phyloP scores from a whole-genome alignment of 129 eudicot genomes.

The Escallonia rubra region DNA sequence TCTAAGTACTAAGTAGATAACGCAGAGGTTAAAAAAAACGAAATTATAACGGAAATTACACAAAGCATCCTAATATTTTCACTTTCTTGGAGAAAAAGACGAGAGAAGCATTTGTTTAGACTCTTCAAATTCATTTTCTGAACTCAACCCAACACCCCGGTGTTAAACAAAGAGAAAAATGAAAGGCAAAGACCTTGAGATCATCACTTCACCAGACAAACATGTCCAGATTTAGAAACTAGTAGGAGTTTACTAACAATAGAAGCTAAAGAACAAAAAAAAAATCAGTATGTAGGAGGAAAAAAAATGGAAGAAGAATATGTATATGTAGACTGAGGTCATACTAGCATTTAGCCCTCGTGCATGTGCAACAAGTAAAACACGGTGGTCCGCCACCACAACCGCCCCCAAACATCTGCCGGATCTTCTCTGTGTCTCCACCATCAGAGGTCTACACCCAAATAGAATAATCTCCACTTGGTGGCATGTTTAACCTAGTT shows the following conservation, averaged over 20 bases:
- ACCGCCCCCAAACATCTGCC: conserved; percentile 9
- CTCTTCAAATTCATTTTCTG: no score
- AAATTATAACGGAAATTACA: no score
- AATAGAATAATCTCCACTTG: background rate
- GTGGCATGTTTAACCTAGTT: background rate
- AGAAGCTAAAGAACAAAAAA: background rate
- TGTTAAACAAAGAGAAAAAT: no score
- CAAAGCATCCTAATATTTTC: no score
- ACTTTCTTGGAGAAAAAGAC: no score
- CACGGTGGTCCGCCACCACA: conserved; percentile 13
- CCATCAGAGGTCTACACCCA: background rate
- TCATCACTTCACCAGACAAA: background rate
- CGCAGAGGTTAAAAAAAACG: no score
- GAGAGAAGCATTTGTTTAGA: no score
- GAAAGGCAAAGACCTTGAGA: background rate
- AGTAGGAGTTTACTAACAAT: background rate
- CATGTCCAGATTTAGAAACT: background rate
- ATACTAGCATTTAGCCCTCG: background rate
- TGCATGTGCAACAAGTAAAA: conserved; percentile 2
- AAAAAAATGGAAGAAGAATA: no score
- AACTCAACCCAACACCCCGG: no score
- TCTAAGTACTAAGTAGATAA: no score
- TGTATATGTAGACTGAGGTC: no score
- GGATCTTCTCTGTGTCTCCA: conserved; percentile 4
- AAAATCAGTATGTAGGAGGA: no score